Evolutionary conservation across 2,329 filamentous ascomycete species (phyloP).

Genomic region (Bretziella fagacearum): DNA sequence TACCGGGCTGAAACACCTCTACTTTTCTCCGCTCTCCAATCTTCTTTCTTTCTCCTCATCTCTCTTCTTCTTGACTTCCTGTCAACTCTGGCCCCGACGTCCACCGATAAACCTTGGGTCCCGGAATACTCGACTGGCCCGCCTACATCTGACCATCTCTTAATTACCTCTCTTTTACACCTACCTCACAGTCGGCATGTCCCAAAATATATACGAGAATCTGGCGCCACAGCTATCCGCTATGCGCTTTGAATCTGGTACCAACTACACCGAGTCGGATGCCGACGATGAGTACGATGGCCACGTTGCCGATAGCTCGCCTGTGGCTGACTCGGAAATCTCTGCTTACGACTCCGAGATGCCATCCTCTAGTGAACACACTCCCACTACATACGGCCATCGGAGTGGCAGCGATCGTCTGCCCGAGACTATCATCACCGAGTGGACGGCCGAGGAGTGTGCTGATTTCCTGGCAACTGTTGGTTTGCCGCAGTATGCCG

Average conservation of each 20-base stretch:
- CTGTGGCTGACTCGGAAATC: constrained; percentile 49
- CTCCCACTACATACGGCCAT: constrained; percentile 61
- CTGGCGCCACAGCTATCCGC: constrained; percentile 14
- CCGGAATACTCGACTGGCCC: too few relatives aligned
- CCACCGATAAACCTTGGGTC: too few relatives aligned
- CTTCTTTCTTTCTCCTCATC: too few relatives aligned
- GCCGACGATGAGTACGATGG: constrained; percentile 73
- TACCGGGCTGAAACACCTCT: too few relatives aligned
- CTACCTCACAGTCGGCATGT: too few relatives aligned
- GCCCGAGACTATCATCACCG: constrained; percentile 58
- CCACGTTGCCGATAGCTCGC: constrained; percentile 50
- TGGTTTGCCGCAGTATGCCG: constrained; percentile 66
- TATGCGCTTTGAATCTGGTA: constrained; percentile 48
- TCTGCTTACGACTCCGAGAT: constrained; percentile 58
- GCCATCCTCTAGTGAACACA: constrained; percentile 53
- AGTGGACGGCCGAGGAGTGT: constrained; percentile 75
- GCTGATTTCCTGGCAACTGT: constrained; percentile 73
- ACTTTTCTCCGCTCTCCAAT: too few relatives aligned
- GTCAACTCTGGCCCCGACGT: too few relatives aligned
- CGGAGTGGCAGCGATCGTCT: constrained; percentile 46
- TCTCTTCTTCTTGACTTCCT: too few relatives aligned
- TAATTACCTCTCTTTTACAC: too few relatives aligned
- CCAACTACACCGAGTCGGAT: constrained; percentile 62
- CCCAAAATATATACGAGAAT: constrained; percentile 1
- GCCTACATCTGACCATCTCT: too few relatives aligned